These are phyloP conservation scores for Trichosporon ovoides DNA, from an alignment of 1,284 basidiomycete species.

Conservation along the genomic window DNA sequence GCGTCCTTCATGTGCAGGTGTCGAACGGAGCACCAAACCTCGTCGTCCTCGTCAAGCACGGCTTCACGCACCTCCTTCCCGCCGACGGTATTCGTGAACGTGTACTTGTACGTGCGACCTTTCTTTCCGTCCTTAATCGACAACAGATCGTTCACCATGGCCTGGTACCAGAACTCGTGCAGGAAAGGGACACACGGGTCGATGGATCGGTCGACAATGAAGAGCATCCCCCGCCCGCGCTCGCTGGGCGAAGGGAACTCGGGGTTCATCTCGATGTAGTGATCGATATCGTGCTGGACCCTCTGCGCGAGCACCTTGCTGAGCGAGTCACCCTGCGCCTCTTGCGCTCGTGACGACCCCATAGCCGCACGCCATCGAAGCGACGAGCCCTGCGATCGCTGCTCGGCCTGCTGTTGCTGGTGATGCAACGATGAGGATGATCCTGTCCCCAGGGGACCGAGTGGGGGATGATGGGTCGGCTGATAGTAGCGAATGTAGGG, in stretches of 20 bases:
- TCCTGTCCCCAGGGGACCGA: slow-evolving; percentile 68
- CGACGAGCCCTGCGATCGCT: slow-evolving; percentile 11
- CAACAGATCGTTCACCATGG: slow-evolving; percentile 93
- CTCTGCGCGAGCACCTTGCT: slow-evolving; percentile 73
- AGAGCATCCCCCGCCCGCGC: slow-evolving; percentile 67
- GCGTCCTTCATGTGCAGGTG: slow-evolving; percentile 99
- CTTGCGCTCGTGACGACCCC: slow-evolving; percentile 37
- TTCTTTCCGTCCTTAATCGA: slow-evolving; percentile 76
- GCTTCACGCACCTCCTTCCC: slow-evolving; percentile 82
- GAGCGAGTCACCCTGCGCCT: slow-evolving; percentile 54
- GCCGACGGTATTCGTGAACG: slow-evolving; percentile 72
- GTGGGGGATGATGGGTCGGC: slow-evolving; percentile 72
- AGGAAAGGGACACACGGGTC: slow-evolving; percentile 84
- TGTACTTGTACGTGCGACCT: slow-evolving; percentile 66
- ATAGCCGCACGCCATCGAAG: slow-evolving; percentile 47
- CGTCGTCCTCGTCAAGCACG: slow-evolving; percentile 74
- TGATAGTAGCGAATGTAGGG: slow-evolving; percentile 92
- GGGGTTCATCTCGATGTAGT: slow-evolving; percentile 74
- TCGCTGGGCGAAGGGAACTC: slow-evolving; percentile 61
- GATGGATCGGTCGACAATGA: slow-evolving; percentile 94
- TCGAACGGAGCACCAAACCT: slow-evolving; percentile 84
- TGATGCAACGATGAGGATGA: neutral
- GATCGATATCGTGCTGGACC: slow-evolving; percentile 75
- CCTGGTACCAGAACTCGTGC: slow-evolving; percentile 98
- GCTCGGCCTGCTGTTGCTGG: slow-evolving; percentile 53